Conservation (phyloP, 2,329 filamentous ascomycete species). For the Ceratocystis albifundus region DNA sequence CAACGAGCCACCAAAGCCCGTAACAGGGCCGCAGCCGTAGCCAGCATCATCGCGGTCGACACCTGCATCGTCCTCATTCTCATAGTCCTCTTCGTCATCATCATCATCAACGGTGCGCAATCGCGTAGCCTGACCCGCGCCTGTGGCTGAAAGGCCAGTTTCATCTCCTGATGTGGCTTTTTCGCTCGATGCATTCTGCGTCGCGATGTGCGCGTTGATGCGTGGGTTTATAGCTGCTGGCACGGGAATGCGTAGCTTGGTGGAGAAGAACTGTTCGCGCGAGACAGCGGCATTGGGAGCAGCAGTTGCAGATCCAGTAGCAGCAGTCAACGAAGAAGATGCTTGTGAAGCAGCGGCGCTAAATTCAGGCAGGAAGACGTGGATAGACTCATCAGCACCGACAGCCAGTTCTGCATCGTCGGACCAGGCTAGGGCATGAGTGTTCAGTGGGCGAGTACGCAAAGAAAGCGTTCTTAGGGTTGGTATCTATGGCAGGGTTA, state of each 20-base stretch:
- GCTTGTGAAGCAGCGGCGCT: conserved; percentile 24
- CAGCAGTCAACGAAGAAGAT: not conserved
- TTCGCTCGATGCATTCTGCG: not conserved
- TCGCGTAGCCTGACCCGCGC: not conserved
- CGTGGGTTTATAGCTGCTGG: conserved; percentile 21
- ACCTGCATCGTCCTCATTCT: conserved; percentile 25
- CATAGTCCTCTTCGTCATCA: conserved; percentile 23
- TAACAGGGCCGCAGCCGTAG: conserved; percentile 37
- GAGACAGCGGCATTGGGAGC: conserved; percentile 26
- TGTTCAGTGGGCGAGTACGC: conserved; percentile 35
- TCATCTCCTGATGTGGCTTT: not conserved
- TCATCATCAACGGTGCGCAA: conserved; percentile 13
- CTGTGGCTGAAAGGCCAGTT: not conserved
- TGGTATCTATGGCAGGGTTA: conserved; percentile 31
- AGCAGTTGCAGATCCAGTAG: not conserved
- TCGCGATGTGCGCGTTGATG: conserved; percentile 19
- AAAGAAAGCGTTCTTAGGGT: conserved; percentile 39
- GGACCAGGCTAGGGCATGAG: conserved; percentile 41
- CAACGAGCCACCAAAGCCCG: conserved; percentile 39
- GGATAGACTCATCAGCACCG: conserved; percentile 44
- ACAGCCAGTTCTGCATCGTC: conserved; percentile 47
- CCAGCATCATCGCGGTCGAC: conserved; percentile 32
- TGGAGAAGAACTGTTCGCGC: conserved; percentile 24
- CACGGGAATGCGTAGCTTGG: conserved; percentile 23
- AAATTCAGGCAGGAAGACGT: conserved; percentile 41